Percentiles rank a stretch among this genome's conserved stretches.
Evolutionary conservation across 2,329 filamentous ascomycete genomes (phyloP).

Genomic region (Gyromitra esculenta): DNA sequence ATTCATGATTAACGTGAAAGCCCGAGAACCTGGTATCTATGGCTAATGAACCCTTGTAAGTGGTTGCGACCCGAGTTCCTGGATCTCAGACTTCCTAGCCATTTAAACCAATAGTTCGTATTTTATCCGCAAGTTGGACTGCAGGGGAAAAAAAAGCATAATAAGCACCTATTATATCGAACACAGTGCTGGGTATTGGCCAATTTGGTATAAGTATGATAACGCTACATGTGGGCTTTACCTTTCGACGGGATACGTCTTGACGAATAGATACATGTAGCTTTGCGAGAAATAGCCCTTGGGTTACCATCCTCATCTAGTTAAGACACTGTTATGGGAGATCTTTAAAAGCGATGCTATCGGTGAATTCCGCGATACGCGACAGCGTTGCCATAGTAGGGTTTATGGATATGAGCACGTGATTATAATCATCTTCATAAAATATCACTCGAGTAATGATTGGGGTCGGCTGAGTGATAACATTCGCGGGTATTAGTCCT

Average conservation of each 20-base stretch:
- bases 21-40: conserved; percentile 21
- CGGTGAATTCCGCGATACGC: conserved; percentile 21
- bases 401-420: conserved; percentile 23
- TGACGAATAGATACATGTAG: neutral
- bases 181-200: neutral
- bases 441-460: conserved; percentile 28
- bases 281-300: neutral
- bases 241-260: neutral
- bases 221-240: conserved; percentile 1
- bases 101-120: conserved; percentile 9
- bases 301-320: conserved; percentile 1
- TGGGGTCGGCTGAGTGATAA: neutral
- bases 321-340: conserved; percentile 10
- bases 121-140: conserved; percentile 1
- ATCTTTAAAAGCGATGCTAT: conserved; percentile 31
- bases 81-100: neutral
- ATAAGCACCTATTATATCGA: neutral
- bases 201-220: neutral
- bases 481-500: neutral
- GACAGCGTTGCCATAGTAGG: conserved; percentile 14
- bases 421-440: conserved; percentile 19
- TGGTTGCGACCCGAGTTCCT: conserved; percentile 15
- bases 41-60: conserved; percentile 17
- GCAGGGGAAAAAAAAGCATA: neutral
- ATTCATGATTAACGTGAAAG: conserved; percentile 2